Base-by-base conservation (phyloP, 2,329 filamentous ascomycete genomes). In the Truncatella angustata region DNA sequence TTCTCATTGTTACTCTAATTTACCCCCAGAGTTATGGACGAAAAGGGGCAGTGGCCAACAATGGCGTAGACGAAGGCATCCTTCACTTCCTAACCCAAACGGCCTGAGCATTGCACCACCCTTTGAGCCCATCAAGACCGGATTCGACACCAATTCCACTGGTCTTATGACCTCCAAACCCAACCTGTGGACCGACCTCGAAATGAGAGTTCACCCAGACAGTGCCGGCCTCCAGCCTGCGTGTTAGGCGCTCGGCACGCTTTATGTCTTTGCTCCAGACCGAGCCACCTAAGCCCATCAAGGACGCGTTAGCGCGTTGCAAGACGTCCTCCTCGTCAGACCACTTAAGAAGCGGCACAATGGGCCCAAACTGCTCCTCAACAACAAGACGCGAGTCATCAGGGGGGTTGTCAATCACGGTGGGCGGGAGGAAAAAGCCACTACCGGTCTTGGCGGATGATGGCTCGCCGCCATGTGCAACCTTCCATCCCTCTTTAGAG, bases 331-430 rank as follows among this genome's bases (percentile, higher is more conserved):
- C 70, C 52, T 77, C 73, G 50, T 71, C 67, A 1, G 60, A 63
- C 73, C 73, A 79, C 24, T 69, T 70, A 52, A 74, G 65, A 7
- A 73, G 62, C 0, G 76, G 75, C 4, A 79, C 62, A 54, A 79
- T 76, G n/a, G 75, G 73, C 14, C 68, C 76, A 50, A 79, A 78
- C 0, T 74, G 77, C 61, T 84, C 80, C 57, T 81, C 81, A 2
- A 70, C 66, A 1, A 85, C 80, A 28, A 87, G 77, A 0, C 73
- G 70, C 0, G 80, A 79, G 48, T 76, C 67, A 32, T 84, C 79
- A 0, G 80, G 76, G 1, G 82, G 82, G 59, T 82, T 81, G 51
- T 84, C 76, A 51, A 86, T 73, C 51, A 87, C 80, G n/a, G 80
- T 78, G 0, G 82, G 81, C 7, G 74, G 66, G 54, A 86, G 68